These are phyloP conservation scores for Alternaria tenuissima DNA, from an alignment of 2,329 filamentous ascomycete species.

Conservation along the genomic window DNA sequence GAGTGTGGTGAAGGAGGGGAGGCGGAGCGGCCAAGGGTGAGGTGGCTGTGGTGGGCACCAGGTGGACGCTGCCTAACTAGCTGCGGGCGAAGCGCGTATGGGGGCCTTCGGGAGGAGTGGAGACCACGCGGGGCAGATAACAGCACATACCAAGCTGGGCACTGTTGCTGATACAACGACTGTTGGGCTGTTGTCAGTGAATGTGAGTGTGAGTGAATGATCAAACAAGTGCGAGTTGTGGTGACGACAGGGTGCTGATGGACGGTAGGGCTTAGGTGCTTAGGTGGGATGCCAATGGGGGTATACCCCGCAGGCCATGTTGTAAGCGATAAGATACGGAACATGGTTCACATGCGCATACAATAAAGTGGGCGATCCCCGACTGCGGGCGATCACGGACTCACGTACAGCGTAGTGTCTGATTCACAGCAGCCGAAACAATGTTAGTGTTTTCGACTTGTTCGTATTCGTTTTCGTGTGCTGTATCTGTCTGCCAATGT, in stretches of 20 bases:
- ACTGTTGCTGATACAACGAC: not conserved
- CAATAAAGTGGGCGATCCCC: not conserved
- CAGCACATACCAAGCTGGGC: slow-evolving; percentile 11
- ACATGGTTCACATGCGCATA: slow-evolving; percentile 14
- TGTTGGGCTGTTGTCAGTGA: not conserved
- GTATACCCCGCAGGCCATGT: slow-evolving; percentile 11
- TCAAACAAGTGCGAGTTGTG: slow-evolving; percentile 2
- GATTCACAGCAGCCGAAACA: not conserved
- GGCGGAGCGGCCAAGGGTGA: slow-evolving; percentile 16
- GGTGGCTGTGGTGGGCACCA: slow-evolving; percentile 21
- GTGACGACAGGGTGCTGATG: slow-evolving; percentile 13
- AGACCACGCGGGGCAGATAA: slow-evolving; percentile 9
- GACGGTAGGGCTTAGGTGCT: slow-evolving; percentile 1
- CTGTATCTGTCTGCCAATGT: slow-evolving; percentile 1
- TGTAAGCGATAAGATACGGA: slow-evolving; percentile 18
- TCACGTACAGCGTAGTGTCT: not conserved
- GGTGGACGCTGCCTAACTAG: slow-evolving; percentile 36
- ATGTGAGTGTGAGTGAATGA: not conserved
- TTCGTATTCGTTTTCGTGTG: slow-evolving; percentile 15
- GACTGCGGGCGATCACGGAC: not conserved
- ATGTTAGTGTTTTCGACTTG: not conserved
- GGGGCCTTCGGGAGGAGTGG: slow-evolving; percentile 12
- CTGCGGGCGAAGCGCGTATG: slow-evolving; percentile 30
- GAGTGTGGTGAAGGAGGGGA: slow-evolving; percentile 17
- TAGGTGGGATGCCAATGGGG: slow-evolving; percentile 15